Evolutionary conservation across 768 basidiomycete species (phyloP).

Genomic region (Lactarius tabidus): DNA sequence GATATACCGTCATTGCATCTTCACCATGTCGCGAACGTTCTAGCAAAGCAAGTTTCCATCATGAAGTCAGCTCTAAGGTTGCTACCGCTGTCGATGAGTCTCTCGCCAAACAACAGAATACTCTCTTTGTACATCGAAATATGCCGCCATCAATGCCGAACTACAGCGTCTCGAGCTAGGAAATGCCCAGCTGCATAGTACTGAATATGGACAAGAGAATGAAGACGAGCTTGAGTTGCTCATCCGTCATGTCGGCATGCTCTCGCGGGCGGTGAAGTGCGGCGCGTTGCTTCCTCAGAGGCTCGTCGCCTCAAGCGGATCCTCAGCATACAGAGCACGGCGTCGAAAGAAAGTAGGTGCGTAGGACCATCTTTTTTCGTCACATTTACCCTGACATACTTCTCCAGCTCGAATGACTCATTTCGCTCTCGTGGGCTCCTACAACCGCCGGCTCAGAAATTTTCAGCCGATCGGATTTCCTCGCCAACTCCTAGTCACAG

Average conservation of each 20-base stretch:
- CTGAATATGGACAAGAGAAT: constrained; percentile 42
- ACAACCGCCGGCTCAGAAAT: constrained; percentile 35
- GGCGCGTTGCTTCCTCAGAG: constrained; percentile 77
- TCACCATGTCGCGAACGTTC: constrained; percentile 61
- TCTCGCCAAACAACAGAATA: constrained; percentile 83
- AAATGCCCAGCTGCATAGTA: constrained; percentile 1
- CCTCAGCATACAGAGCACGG: constrained; percentile 88
- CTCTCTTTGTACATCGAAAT: constrained; percentile 79
- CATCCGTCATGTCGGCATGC: constrained; percentile 68
- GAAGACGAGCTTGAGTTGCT: constrained; percentile 77
- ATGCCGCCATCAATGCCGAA: constrained; percentile 75
- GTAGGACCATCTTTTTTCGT: constrained; percentile 29
- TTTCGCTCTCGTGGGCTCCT: constrained; percentile 78
- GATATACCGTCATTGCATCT: constrained; percentile 59
- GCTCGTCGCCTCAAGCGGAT: constrained; percentile 77
- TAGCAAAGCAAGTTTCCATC: constrained; percentile 72
- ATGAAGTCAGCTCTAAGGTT: constrained; percentile 77
- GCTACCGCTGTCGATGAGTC: constrained; percentile 76
- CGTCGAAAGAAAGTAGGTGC: constrained; percentile 77
- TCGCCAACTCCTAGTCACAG: constrained; percentile 66
- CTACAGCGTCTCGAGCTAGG: constrained; percentile 48
- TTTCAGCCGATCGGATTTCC: constrained; percentile 54
- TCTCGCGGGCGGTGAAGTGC: constrained; percentile 71
- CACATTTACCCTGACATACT: not conserved
- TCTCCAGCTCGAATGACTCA: constrained; percentile 82